Evolutionary conservation across 2,329 filamentous ascomycete species (phyloP), one percentile per base, ranked within the genome.

Genomic region (Pestalotiopsis sp.): DNA sequence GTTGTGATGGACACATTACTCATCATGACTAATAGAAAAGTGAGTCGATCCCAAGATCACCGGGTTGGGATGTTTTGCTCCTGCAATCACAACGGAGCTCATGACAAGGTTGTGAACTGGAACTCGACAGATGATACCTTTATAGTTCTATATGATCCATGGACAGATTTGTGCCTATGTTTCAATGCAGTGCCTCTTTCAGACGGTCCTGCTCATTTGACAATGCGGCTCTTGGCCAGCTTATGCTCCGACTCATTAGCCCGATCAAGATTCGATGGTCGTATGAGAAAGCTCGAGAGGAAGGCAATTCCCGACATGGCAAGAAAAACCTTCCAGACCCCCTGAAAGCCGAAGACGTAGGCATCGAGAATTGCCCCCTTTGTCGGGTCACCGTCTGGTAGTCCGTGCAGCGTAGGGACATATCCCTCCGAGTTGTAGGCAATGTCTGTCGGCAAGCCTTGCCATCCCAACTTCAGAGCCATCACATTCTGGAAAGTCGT

Each of bases 201-300:
- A 13, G 27, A 61, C 12, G 27, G 12, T 36, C 14, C 3, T 7
- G 59, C 3, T 20, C 14, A n/a, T 61, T 12, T 36, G n/a, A 61
- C 13, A 12, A 58, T 9, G n/a, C 49, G 41, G 14, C 63, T 66
- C 20, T 14, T 36, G 17, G 84, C 41, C 70, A 78, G 39, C 74
- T 79, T 66, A 73, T 82, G 23, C 75, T 78, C 11, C 6, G 74
- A 79, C 2, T 77, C 82, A 62, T 81, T 81, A 7, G 72, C 78
- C n/a, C 75, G 88, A 12, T 78, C 82, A 39, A 79, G 92, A 20
- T 78, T 79, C 56, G 92, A 68, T 11, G 70, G 62, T 52, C 39
- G 60, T 20, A 71, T 57, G 20, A 69, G 14, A 38, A 71, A 66
- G 27, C 62, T 67, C 12, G 69, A 90, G 91, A 76, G 78, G 2